These are phyloP conservation scores for sorghum (Sorghum bicolor) DNA, from an alignment of 176 grass and related monocot species.

Conservation along the genomic window DNA sequence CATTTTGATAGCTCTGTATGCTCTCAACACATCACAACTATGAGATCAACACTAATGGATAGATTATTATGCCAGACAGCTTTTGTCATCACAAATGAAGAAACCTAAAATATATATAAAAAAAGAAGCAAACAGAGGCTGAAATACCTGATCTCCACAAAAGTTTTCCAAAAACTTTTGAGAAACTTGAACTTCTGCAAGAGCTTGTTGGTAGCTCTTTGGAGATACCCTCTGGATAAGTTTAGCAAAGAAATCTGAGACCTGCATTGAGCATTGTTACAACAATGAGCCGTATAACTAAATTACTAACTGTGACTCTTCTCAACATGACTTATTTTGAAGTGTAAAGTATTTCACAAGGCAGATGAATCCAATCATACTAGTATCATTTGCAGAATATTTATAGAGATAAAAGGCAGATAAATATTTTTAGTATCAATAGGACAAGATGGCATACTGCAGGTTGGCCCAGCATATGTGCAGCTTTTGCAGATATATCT, in stretches of 20 bases:
- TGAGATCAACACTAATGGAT: background rate
- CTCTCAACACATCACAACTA: background rate
- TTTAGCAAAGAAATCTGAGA: constrained; percentile 81
- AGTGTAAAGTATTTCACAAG: background rate
- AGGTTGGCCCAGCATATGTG: constrained; percentile 73
- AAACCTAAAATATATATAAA: constrained; percentile 6
- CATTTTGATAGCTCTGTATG: background rate
- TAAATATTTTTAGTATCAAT: constrained; percentile 16
- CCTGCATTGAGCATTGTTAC: constrained; percentile 36
- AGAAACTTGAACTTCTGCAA: constrained; percentile 85
- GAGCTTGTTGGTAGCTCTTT: constrained; percentile 96
- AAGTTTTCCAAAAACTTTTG: constrained; percentile 98
- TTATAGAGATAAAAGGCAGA: background rate
- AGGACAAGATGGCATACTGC: constrained; percentile 46
- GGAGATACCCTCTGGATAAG: constrained; percentile 92
- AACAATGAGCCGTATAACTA: constrained; percentile 1
- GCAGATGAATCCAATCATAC: background rate
- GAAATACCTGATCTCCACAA: constrained; percentile 86
- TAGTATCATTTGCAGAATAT: background rate
- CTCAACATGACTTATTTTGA: background rate
- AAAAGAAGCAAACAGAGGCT: background rate
- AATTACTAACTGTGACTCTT: background rate
- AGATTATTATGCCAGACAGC: background rate
- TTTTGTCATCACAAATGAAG: constrained; percentile 15
- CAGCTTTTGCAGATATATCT: constrained; percentile 89